Evolutionary conservation across 768 basidiomycete genomes (phyloP).

Genomic region (Suillus bovinus): DNA sequence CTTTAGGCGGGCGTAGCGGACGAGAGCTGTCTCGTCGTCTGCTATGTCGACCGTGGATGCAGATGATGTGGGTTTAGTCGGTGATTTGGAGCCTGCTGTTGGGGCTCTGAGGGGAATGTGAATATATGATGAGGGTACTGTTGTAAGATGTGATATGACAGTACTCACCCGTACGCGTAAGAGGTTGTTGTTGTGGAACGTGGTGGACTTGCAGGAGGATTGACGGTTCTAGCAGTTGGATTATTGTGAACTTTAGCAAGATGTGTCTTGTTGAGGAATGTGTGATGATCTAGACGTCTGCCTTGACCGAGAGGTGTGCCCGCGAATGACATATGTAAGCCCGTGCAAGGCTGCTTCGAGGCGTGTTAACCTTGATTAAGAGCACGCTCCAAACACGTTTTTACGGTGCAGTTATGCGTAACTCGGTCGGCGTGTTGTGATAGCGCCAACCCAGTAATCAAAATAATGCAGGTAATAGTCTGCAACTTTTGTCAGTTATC

Average conservation of each 20-base stretch:
- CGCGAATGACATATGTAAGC: constrained; percentile 71
- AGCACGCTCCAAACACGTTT: constrained; percentile 19
- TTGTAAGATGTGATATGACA: constrained; percentile 14
- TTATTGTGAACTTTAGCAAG: constrained; percentile 34
- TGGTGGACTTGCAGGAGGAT: constrained; percentile 38
- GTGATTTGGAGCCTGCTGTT: constrained; percentile 55
- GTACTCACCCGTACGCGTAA: constrained; percentile 69
- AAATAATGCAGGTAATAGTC: neutral
- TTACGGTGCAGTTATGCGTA: constrained; percentile 8
- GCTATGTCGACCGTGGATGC: constrained; percentile 40
- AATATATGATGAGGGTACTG: constrained; percentile 19
- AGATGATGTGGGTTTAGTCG: constrained; percentile 50
- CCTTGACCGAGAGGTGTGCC: constrained; percentile 82
- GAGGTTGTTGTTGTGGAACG: constrained; percentile 50
- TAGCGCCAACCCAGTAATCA: neutral
- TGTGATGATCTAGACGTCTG: constrained; percentile 80
- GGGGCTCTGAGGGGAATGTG: constrained; percentile 48
- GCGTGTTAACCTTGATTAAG: constrained; percentile 1
- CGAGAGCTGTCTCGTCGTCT: constrained; percentile 46
- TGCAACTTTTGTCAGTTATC: neutral
- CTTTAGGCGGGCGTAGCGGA: constrained; percentile 49
- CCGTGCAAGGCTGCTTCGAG: constrained; percentile 32
- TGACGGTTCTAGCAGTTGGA: constrained; percentile 23
- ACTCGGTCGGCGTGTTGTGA: neutral
- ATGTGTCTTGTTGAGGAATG: constrained; percentile 65